Conservation (phyloP, 805 yeast species). For the Kodamaea lidongshanica region DNA sequence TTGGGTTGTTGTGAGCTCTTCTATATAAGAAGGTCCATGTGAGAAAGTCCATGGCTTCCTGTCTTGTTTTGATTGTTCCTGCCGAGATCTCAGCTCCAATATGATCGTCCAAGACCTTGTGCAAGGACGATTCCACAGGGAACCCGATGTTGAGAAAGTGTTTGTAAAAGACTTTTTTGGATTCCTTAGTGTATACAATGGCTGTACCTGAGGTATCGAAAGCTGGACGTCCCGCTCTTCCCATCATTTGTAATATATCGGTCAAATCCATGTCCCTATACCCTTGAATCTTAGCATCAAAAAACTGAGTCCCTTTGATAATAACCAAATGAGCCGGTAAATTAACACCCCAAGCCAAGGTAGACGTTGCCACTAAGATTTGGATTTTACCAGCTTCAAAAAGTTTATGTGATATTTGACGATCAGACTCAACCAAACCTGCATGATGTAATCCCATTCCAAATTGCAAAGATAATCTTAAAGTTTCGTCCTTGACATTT, state of each 20-base stretch:
- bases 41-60: slow-evolving; percentile 67
- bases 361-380: slow-evolving; percentile 71
- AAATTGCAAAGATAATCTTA: slow-evolving; percentile 64
- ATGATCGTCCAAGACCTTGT: slow-evolving; percentile 71
- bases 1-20: slow-evolving; percentile 70
- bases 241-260: slow-evolving; percentile 71
- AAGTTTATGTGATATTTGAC: slow-evolving; percentile 62
- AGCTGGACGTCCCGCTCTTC: slow-evolving; percentile 80
- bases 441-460: slow-evolving; percentile 84
- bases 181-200: slow-evolving; percentile 68
- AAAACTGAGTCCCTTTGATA: slow-evolving; percentile 69
- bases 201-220: slow-evolving; percentile 75
- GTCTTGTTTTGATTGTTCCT: slow-evolving; percentile 58
- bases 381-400: slow-evolving; percentile 69
- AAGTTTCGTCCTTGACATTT: slow-evolving; percentile 75
- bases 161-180: slow-evolving; percentile 69
- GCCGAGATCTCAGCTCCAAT: slow-evolving; percentile 75
- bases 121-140: slow-evolving; percentile 77
- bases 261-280: slow-evolving; percentile 79
- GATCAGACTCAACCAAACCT: slow-evolving; percentile 68
- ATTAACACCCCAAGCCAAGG: slow-evolving; percentile 84
- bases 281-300: slow-evolving; percentile 58
- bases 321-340: slow-evolving; percentile 75
- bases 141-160: slow-evolving; percentile 74
- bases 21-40: slow-evolving; percentile 74